Base-by-base conservation (phyloP, 208 protist species). In the Acanthamoeba rhysodes region DNA sequence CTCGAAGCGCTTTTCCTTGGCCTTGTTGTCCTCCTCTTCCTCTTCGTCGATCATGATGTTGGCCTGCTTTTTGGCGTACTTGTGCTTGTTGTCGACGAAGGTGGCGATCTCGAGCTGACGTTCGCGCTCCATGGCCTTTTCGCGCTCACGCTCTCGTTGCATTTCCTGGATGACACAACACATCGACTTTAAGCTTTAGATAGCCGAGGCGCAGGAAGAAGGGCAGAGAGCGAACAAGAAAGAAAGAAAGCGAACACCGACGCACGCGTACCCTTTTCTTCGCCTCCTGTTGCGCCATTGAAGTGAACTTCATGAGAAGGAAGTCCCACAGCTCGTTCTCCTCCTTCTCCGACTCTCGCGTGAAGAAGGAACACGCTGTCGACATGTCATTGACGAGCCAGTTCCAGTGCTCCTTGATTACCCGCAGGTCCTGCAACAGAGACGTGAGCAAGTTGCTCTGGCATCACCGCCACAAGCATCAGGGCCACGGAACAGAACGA, bases 291-390 rank as follows among this genome's bases (percentile, higher is more conserved):
- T 93, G 87, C 27, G 91, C 91, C 66, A 95, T 80, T 4, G 91
- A 74, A 0, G 66, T 80, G 91, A 95, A 85, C 70, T 95, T 95
- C 20, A 85, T 41, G 22, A 87, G 20, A 24, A 95, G 74, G 55
- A 95, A 95, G 29, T 85, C 41, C 55, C 62, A 95, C 45, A 95
- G 32, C 70, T 95, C 91, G 55, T 95, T 95, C 37, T 80, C 59
- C 70, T 95, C 91, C 50, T 55, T 85, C 62, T 48, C 62, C 8
- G 53, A 45, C 91, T 80, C 29, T 0, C 62, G 68, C 2, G 29
- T 95, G 91, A 95, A 95, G 70, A 95, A 95, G 53, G 91, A 95
- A 27, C 91, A 95, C 20, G 91, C 91, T 1, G 45, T 62, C 48
- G 45, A 48, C 59, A 95, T 62, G 45, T 95, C 45, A 27, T 85